These are phyloP conservation scores for Scedosporium aurantiacum DNA, from an alignment of 2,329 filamentous ascomycete species.

Conservation along the genomic window DNA sequence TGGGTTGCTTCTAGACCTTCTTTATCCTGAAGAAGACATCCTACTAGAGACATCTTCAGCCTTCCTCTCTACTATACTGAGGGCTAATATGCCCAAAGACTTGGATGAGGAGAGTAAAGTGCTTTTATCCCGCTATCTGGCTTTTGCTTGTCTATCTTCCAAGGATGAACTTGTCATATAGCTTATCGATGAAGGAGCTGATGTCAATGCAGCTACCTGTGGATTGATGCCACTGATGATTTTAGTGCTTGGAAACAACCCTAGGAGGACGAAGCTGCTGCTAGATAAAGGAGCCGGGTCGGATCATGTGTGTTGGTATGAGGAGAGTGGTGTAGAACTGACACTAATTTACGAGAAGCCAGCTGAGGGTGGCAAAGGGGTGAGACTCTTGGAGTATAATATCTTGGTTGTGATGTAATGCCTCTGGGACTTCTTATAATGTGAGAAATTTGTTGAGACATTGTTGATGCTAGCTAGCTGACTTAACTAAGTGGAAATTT, in stretches of 20 bases:
- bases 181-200: not conserved
- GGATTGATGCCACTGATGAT: not conserved
- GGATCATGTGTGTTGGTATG: not conserved
- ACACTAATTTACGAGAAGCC: not conserved
- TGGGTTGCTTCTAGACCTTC: not conserved
- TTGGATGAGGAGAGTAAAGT: not conserved
- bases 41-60: not conserved
- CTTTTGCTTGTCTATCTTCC: not conserved
- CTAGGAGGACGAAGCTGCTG: not conserved
- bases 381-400: not conserved
- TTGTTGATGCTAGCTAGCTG: not conserved
- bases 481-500: not conserved
- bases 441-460: not conserved
- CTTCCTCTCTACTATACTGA: not conserved
- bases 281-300: not conserved
- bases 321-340: not conserved
- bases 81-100: not conserved
- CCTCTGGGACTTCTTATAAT: not conserved
- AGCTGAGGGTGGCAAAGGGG: not conserved
- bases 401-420: not conserved
- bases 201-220: not conserved
- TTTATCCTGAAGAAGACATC: not conserved
- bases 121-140: not conserved
- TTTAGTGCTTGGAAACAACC: not conserved
- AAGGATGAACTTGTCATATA: not conserved